Conservation (phyloP, 768 basidiomycete species). For the Suillus ampliporus region DNA sequence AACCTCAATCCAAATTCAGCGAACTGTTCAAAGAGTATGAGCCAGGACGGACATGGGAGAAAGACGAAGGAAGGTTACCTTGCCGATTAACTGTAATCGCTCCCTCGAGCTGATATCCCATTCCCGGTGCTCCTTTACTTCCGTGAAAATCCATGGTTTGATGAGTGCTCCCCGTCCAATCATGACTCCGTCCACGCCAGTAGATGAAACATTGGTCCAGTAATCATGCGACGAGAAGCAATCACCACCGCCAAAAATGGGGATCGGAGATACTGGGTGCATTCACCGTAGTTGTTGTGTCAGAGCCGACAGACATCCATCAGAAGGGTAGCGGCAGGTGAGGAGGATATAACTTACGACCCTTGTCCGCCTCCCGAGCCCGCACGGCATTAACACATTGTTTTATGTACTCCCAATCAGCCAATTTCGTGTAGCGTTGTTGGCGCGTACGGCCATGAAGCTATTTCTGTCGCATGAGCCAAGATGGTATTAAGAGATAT, state of each 20-base stretch:
- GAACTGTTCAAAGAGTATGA: constrained; percentile 52
- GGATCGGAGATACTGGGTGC: constrained; percentile 75
- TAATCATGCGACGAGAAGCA: constrained; percentile 89
- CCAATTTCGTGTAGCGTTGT: constrained; percentile 90
- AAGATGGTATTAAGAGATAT: neutral
- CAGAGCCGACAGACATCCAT: neutral
- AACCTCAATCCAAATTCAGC: constrained; percentile 86
- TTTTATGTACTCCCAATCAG: constrained; percentile 95
- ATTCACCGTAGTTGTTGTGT: neutral
- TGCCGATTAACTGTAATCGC: constrained; percentile 76
- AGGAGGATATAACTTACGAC: constrained; percentile 52
- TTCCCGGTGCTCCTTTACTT: constrained; percentile 89
- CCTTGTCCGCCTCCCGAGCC: constrained; percentile 69
- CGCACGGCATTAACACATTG: constrained; percentile 85
- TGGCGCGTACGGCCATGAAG: constrained; percentile 96
- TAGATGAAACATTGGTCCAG: constrained; percentile 74
- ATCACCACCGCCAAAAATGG: constrained; percentile 97
- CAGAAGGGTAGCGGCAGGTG: neutral
- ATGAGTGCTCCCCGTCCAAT: constrained; percentile 93
- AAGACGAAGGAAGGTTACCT: constrained; percentile 49
- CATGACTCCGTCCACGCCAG: constrained; percentile 95
- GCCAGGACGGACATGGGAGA: neutral
- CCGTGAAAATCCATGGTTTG: constrained; percentile 96
- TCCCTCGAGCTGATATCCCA: constrained; percentile 93
- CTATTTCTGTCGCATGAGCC: constrained; percentile 45